Evolutionary conservation across 1,284 basidiomycete species (phyloP), one percentile per base, ranked within the genome.

Genomic region (Rhodotorula sp.): DNA sequence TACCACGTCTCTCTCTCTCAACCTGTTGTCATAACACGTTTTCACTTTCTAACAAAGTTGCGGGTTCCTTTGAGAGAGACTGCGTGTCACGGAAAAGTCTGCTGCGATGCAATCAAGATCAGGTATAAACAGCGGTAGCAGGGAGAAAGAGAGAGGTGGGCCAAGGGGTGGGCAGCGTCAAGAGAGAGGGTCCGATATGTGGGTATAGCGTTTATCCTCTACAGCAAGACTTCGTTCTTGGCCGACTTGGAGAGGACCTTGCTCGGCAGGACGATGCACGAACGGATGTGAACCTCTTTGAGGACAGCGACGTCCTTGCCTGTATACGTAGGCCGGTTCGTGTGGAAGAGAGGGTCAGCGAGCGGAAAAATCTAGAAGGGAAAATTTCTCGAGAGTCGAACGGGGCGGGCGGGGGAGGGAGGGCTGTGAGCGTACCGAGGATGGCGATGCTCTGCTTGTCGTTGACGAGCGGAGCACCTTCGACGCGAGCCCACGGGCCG

Each of bases 261-360:
- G 80, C 82, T 77, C 7, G 84, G 84, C 21, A 85, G 77, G 34
- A 85, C 84, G 74, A 85, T 84, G 74, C 83, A 84, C 71, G 81
- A 82, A 60, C 80, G 74, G 26, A 81, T 76, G 71, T 76, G 78
- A 19, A 82, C 80, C 74, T 84, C 84, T 43, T 81, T 80, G 4
- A 81, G 79, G 47, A 84, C 79, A 0, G 77, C 73, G 21, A 84
- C 83, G 61, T 84, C 82, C 68, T 81, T 81, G 52, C 82, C 83
- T 78, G 62, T 45, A 12, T 2, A 12, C 5, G 2, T 0, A 3
- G 0, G 6, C 38, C 7, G 38, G 38, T 12, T 5, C 8, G 12
- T 38, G 38, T 12, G 38, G 12, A 38, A 38, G 38, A 21, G 26
- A 7, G 34, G 12, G 34, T 68, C 43, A 63, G 59, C 31, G n/a